phyloP scores from a whole-genome alignment of 257 asterid genomes.

The Agastache rugosa region DNA sequence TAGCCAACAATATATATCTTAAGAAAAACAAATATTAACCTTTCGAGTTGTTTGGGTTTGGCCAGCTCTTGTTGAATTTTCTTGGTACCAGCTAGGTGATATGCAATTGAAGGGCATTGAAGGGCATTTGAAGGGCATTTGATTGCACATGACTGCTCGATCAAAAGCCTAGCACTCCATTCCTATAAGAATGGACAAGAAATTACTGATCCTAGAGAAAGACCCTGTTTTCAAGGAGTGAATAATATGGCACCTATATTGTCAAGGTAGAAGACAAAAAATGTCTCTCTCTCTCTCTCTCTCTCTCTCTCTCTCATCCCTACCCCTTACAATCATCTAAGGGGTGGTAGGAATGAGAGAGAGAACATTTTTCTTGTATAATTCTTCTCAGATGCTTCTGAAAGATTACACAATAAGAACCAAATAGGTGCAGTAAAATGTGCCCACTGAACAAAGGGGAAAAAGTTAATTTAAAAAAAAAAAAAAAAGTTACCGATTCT shows the following conservation, averaged over 20 bases:
- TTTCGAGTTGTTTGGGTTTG: conserved; percentile 86
- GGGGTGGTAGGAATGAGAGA: neutral
- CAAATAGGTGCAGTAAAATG: conserved; percentile 5
- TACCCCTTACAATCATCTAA: too few species aligned
- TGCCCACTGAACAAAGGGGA: conserved; percentile 48
- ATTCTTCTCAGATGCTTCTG: conserved; percentile 5
- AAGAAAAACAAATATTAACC: conserved; percentile 47
- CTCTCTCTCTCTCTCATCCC: too few species aligned
- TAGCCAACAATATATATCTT: neutral
- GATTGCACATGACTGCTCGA: conserved; percentile 86
- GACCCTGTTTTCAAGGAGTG: neutral
- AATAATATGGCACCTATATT: neutral
- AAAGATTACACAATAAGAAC: conserved; percentile 19
- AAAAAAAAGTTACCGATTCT: conserved; percentile 69
- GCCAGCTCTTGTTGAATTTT: conserved; percentile 99
- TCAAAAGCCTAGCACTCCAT: conserved; percentile 88
- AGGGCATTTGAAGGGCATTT: too few species aligned
- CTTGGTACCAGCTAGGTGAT: conserved; percentile 95
- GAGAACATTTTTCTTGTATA: neutral
- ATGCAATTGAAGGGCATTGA: conserved; percentile 96
- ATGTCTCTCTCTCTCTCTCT: too few species aligned
- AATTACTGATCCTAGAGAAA: neutral
- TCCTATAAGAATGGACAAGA: conserved; percentile 54
- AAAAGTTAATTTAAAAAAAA: conserved; percentile 38
- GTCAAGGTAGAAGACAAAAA: conserved; percentile 2